Conservation (phyloP, 2,329 filamentous ascomycete genomes). For the Lecanoromycetidae sp. region DNA sequence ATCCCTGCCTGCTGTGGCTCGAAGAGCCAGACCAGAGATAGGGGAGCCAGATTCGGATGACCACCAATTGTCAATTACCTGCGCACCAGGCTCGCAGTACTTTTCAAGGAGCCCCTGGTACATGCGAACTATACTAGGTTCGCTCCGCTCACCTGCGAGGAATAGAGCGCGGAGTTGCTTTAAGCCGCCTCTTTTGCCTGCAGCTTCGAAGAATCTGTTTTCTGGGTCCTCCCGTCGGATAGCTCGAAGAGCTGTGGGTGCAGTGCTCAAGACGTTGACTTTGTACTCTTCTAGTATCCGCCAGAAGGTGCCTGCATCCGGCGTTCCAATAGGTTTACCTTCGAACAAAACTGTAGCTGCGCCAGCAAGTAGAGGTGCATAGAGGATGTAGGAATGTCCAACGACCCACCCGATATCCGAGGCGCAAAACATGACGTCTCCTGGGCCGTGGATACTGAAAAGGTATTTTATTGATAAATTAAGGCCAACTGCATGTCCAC, state of each 20-base stretch:
- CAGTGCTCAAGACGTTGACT: constrained; percentile 74
- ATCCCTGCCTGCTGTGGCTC: constrained; percentile 48
- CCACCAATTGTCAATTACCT: constrained; percentile 64
- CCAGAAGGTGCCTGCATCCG: constrained; percentile 81
- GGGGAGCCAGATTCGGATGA: constrained; percentile 58
- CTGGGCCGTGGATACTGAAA: constrained; percentile 70
- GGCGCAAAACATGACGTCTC: constrained; percentile 68
- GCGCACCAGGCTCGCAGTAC: constrained; percentile 51
- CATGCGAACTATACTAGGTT: constrained; percentile 70
- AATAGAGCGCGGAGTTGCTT: constrained; percentile 62
- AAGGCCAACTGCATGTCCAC: constrained; percentile 80
- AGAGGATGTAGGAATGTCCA: constrained; percentile 76
- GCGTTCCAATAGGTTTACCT: constrained; percentile 86
- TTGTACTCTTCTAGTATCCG: constrained; percentile 72
- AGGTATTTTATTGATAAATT: constrained; percentile 71
- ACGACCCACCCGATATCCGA: constrained; percentile 92
- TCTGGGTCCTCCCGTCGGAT: constrained; percentile 77
- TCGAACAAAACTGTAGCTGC: constrained; percentile 82
- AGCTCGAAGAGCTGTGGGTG: constrained; percentile 73
- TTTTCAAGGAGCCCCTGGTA: constrained; percentile 62
- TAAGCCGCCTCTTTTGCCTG: constrained; percentile 59
- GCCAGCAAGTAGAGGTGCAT: constrained; percentile 67
- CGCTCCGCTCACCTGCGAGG: constrained; percentile 77
- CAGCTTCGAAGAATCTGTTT: constrained; percentile 50
- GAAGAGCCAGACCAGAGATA: constrained; percentile 53